Evolutionary conservation across 257 asterid genomes (phyloP).

Genomic region (Solanum dulcamara): DNA sequence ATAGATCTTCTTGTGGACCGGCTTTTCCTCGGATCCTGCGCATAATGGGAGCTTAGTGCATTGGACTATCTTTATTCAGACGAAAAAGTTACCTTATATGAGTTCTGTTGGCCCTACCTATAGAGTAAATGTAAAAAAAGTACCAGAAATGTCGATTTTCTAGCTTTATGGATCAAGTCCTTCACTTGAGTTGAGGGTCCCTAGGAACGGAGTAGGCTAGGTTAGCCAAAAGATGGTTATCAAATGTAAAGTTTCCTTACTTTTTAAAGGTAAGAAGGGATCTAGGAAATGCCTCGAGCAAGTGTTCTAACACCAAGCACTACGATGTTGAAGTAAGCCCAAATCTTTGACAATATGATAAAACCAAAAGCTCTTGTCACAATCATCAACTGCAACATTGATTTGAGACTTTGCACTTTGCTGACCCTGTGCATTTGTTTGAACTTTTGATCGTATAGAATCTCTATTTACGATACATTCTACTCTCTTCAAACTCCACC

Average conservation of each 20-base stretch:
- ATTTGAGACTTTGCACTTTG: neutral
- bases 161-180: too few relatives aligned
- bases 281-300: neutral
- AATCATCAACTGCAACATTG: neutral
- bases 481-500: neutral
- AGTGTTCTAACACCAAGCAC: neutral
- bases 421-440: neutral
- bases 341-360: neutral
- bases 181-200: neutral
- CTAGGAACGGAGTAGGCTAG: neutral
- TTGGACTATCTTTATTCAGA: neutral
- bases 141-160: neutral
- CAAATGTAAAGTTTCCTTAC: neutral
- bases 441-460: neutral
- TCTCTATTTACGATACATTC: neutral
- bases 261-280: neutral
- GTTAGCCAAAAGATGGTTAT: neutral
- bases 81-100: neutral
- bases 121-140: neutral
- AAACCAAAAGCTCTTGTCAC: neutral
- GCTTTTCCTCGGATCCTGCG: neutral
- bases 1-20: neutral
- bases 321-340: neutral
- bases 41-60: neutral
- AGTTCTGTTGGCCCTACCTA: neutral